Percentiles rank a stretch among this genome's conserved stretches.
Evolutionary conservation across 2,329 filamentous ascomycete genomes (phyloP).

Genomic region (Penicillium sp.): DNA sequence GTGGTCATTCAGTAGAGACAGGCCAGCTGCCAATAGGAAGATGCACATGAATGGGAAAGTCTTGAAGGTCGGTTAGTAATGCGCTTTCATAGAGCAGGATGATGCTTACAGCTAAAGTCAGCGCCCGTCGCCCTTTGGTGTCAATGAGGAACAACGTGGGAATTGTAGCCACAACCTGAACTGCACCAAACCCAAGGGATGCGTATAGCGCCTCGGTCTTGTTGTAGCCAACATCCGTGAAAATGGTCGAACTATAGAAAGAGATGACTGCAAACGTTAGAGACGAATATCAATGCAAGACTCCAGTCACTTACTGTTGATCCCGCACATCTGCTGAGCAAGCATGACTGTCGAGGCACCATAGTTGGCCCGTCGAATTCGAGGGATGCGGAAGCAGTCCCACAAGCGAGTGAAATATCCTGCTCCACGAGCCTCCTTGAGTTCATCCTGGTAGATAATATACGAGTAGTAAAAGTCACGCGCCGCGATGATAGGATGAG

Average conservation of each 20-base stretch:
- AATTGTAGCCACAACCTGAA: constrained; percentile 58
- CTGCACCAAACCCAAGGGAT: constrained; percentile 54
- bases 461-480: constrained; percentile 33
- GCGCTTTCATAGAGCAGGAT: background rate
- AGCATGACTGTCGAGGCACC: constrained; percentile 28
- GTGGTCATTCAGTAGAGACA: constrained; percentile 47
- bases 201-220: too few species aligned
- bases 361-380: constrained; percentile 23
- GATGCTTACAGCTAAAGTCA: constrained; percentile 31
- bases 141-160: constrained; percentile 60
- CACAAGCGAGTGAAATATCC: constrained; percentile 13
- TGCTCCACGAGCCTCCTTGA: constrained; percentile 10
- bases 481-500: constrained; percentile 32
- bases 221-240: constrained; percentile 2
- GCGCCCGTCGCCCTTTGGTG: constrained; percentile 56
- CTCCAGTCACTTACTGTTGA: constrained; percentile 1
- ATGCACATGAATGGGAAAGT: constrained; percentile 62
- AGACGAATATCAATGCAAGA: constrained; percentile 8
- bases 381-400: constrained; percentile 18
- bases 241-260: constrained; percentile 27
- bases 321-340: constrained; percentile 29
- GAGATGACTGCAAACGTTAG: constrained; percentile 19
- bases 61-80: constrained; percentile 25
- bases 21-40: constrained; percentile 55
- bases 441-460: constrained; percentile 25